phyloP scores from a whole-genome alignment of 2,329 filamentous ascomycete genomes.

The Hypoxylon sp. region DNA sequence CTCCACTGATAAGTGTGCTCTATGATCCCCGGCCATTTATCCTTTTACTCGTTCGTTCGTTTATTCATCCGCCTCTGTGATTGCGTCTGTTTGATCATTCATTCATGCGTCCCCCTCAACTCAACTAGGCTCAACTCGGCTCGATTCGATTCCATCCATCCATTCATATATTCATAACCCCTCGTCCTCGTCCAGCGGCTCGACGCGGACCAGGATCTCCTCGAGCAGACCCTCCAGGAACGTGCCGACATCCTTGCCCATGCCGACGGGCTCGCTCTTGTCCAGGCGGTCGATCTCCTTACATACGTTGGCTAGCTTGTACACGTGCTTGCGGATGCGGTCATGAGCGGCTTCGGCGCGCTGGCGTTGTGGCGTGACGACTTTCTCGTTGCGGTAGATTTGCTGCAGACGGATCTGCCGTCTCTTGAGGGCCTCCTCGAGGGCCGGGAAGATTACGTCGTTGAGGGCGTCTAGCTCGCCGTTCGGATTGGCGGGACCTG shows the following conservation, averaged over 20 bases:
- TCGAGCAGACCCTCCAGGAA: slow-evolving; percentile 94
- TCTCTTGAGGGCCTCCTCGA: slow-evolving; percentile 90
- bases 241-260: slow-evolving; percentile 90
- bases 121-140: no score
- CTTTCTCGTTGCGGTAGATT: slow-evolving; percentile 61
- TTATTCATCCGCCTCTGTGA: background rate
- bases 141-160: background rate
- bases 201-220: slow-evolving; percentile 92
- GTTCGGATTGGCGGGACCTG: slow-evolving; percentile 70
- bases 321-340: slow-evolving; percentile 83
- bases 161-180: slow-evolving; percentile 12
- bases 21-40: slow-evolving; percentile 8
- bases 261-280: slow-evolving; percentile 87
- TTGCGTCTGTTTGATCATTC: background rate
- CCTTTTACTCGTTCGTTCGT: background rate
- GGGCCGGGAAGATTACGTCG: slow-evolving; percentile 91
- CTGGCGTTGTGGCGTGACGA: slow-evolving; percentile 74
- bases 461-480: slow-evolving; percentile 87
- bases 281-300: slow-evolving; percentile 93
- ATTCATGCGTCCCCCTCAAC: background rate
- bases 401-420: slow-evolving; percentile 76
- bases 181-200: slow-evolving; percentile 85
- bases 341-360: slow-evolving; percentile 83
- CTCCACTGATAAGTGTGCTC: slow-evolving; percentile 19
- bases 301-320: slow-evolving; percentile 86